Percentiles rank a stretch among this genome's conserved stretches.
phyloP scores from a whole-genome alignment of 768 basidiomycete genomes.

The Boletus reticuloceps region DNA sequence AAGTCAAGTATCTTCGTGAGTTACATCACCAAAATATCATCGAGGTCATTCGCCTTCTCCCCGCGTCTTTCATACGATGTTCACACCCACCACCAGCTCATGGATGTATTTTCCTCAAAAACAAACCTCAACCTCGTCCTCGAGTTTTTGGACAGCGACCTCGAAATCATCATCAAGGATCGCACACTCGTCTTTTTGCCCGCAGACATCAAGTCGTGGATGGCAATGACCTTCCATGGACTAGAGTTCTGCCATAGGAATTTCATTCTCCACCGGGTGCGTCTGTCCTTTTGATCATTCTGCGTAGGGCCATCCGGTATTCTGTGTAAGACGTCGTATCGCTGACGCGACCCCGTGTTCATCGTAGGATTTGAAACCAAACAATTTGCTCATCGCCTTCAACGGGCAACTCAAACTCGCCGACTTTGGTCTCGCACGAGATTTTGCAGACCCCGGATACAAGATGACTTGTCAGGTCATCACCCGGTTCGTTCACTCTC shows the following conservation, averaged over 20 bases:
- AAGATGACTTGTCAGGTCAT: slow-evolving; percentile 99
- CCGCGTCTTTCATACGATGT: not conserved
- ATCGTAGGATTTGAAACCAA: slow-evolving; percentile 91
- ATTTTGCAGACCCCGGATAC: slow-evolving; percentile 91
- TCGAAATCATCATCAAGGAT: slow-evolving; percentile 97
- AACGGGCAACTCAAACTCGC: slow-evolving; percentile 94
- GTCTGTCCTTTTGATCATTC: slow-evolving; percentile 22
- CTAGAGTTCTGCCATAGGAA: slow-evolving; percentile 98
- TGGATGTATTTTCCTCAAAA: slow-evolving; percentile 96
- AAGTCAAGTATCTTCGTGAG: slow-evolving; percentile 96
- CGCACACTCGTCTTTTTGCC: slow-evolving; percentile 87
- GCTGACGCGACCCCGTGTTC: slow-evolving; percentile 7
- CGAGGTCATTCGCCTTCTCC: slow-evolving; percentile 50
- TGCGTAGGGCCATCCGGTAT: slow-evolving; percentile 9
- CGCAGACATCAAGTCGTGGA: slow-evolving; percentile 98
- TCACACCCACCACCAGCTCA: slow-evolving; percentile 53
- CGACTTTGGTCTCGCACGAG: slow-evolving; percentile 97
- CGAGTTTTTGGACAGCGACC: slow-evolving; percentile 93
- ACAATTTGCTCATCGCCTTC: slow-evolving; percentile 92
- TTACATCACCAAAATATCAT: slow-evolving; percentile 94
- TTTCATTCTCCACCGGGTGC: slow-evolving; percentile 88
- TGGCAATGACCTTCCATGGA: slow-evolving; percentile 96
- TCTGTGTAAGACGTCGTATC: not conserved
- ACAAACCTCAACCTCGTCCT: slow-evolving; percentile 96
- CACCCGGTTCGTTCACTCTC: slow-evolving; percentile 63